phyloP scores from a whole-genome alignment of 192 early-diverging fungal species.

The Umbelopsis sp. region DNA sequence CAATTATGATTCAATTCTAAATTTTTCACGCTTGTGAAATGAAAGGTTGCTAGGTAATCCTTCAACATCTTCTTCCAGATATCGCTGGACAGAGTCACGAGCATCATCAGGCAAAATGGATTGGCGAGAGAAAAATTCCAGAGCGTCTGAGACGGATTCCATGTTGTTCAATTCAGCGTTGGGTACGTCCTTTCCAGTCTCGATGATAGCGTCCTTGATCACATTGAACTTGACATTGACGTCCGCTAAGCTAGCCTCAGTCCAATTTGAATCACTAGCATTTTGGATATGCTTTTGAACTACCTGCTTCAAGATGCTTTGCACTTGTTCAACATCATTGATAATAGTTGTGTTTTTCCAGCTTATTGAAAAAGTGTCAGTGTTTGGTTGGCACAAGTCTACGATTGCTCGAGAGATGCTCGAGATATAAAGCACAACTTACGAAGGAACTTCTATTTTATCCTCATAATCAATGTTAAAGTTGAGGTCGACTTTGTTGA shows the following conservation, averaged over 20 bases:
- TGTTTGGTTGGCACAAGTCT: too few species aligned
- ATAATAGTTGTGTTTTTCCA: conserved; percentile 29
- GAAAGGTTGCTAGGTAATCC: conserved; percentile 31
- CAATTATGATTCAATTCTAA: not conserved
- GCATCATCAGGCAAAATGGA: not conserved
- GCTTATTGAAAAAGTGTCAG: not conserved
- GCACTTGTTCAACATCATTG: conserved; percentile 29
- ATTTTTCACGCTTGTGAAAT: conserved; percentile 27
- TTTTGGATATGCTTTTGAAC: conserved; percentile 27
- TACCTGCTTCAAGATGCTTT: conserved; percentile 24
- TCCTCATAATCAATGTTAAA: conserved; percentile 6
- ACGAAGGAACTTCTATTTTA: not conserved
- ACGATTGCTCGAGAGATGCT: too few species aligned
- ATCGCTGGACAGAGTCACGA: conserved; percentile 7
- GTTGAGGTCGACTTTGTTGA: conserved; percentile 8
- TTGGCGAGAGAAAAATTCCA: conserved; percentile 36
- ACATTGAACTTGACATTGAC: conserved; percentile 43
- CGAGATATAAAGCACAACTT: not conserved
- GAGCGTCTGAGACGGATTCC: conserved; percentile 34
- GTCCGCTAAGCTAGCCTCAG: conserved; percentile 25
- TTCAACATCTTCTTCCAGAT: conserved; percentile 23
- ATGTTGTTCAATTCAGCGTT: conserved; percentile 45
- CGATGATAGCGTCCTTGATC: conserved; percentile 39
- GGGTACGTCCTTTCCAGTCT: conserved; percentile 40
- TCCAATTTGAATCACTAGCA: conserved; percentile 26